phyloP scores from a whole-genome alignment of 306 rosid genomes.

The Rosa chinensis region DNA sequence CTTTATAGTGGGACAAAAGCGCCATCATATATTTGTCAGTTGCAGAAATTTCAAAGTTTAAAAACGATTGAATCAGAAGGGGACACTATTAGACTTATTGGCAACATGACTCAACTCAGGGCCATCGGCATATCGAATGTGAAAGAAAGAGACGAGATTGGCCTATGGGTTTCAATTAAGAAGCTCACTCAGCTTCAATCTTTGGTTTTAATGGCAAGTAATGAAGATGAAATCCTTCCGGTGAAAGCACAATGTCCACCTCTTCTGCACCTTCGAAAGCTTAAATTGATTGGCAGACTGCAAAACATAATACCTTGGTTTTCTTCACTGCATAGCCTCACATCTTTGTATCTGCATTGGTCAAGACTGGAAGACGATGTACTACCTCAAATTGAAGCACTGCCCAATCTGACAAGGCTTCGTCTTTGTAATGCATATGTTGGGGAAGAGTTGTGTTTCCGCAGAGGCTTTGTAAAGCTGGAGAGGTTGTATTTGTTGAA shows the following conservation, averaged over 20 bases:
- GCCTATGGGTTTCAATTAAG: no score
- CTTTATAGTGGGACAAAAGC: not conserved
- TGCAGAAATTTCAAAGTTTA: not conserved
- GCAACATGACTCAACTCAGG: no score
- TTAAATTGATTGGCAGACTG: no score
- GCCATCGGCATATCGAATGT: no score
- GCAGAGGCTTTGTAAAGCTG: not conserved
- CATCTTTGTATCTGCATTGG: no score
- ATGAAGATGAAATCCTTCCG: not conserved
- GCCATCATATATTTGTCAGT: not conserved
- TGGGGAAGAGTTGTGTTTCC: not conserved
- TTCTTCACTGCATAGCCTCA: no score
- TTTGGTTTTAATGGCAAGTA: not conserved
- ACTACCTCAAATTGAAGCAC: no score
- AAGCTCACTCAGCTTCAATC: no score
- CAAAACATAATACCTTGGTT: no score
- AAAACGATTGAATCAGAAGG: not conserved
- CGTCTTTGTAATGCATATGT: not conserved
- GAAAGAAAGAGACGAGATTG: no score
- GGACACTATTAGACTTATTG: no score
- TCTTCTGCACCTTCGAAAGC: not conserved
- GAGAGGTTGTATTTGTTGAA: rapidly evolving
- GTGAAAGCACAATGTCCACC: slow-evolving; percentile 2
- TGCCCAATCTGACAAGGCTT: not conserved
- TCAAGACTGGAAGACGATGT: no score